phyloP scores from a whole-genome alignment of 1,284 basidiomycete species.

The Schizophyllum commune region DNA sequence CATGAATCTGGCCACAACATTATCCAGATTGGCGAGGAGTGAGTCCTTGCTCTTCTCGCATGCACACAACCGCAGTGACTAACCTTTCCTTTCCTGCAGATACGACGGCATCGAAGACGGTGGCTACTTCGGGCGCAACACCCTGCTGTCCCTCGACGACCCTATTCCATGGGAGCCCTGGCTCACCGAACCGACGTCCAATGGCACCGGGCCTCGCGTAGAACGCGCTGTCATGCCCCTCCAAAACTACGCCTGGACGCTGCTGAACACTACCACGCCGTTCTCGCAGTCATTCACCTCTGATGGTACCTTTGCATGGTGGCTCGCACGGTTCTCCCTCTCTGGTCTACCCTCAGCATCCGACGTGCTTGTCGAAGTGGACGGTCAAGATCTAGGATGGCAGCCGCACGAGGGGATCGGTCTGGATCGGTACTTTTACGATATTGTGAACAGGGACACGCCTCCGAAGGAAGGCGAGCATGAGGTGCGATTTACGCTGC shows the following conservation, averaged over 20 bases:
- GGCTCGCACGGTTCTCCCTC: conserved; percentile 66
- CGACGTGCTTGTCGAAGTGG: conserved; percentile 56
- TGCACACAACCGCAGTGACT: no score
- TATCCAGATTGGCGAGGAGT: conserved; percentile 78
- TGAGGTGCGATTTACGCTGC: conserved; percentile 49
- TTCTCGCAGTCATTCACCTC: conserved; percentile 61
- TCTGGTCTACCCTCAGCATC: conserved; percentile 57
- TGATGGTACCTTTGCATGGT: conserved; percentile 54
- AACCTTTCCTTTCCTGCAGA: no score
- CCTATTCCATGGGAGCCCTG: conserved; percentile 66
- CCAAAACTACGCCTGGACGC: conserved; percentile 69
- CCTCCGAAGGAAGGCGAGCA: conserved; percentile 43
- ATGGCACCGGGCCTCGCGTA: conserved; percentile 27
- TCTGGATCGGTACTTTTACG: conserved; percentile 68
- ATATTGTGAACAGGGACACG: conserved; percentile 33
- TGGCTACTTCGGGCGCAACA: conserved; percentile 72
- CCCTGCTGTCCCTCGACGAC: conserved; percentile 28
- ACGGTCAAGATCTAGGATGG: conserved; percentile 56
- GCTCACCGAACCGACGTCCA: conserved; percentile 36
- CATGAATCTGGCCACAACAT: conserved; percentile 84
- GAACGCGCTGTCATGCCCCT: conserved; percentile 73
- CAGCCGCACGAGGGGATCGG: conserved; percentile 46
- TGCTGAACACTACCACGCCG: conserved; percentile 52
- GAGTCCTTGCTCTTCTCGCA: no score
- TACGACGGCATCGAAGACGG: conserved; percentile 46